phyloP scores from a whole-genome alignment of 148 eudicot genomes.

The Diospyros lotus region DNA sequence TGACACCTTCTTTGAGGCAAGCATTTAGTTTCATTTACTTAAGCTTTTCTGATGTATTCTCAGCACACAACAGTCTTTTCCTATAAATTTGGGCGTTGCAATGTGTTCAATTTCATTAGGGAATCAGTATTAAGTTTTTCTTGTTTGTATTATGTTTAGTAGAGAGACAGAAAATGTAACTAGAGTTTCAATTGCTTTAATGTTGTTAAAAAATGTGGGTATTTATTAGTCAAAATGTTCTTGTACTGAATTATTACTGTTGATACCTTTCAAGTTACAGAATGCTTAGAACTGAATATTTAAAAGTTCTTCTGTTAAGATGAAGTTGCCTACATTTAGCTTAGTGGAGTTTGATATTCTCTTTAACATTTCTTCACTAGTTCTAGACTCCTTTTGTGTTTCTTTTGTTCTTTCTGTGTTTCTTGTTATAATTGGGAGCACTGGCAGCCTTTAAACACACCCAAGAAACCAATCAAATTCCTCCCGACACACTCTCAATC shows the following conservation, averaged over 20 bases:
- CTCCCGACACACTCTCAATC: too few species aligned
- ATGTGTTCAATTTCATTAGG: neutral
- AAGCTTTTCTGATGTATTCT: neutral
- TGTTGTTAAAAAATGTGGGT: neutral
- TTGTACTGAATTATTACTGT: neutral
- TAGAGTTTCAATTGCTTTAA: conserved; percentile 4
- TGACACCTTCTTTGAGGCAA: conserved; percentile 96
- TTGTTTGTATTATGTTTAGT: neutral
- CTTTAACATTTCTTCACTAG: neutral
- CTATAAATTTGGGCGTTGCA: neutral
- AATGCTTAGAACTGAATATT: neutral
- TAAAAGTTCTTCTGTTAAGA: neutral
- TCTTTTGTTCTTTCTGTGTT: too few species aligned
- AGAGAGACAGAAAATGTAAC: neutral
- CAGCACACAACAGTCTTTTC: neutral
- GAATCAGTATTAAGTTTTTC: neutral
- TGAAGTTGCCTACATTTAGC: neutral
- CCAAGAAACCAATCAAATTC: too few species aligned
- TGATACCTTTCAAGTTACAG: neutral
- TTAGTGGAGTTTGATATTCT: neutral
- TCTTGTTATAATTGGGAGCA: too few species aligned
- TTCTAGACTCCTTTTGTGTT: too few species aligned
- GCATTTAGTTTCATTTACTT: neutral
- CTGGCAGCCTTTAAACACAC: too few species aligned
- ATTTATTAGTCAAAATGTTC: too few species aligned